Evolutionary conservation across 108 stramenopile species (phyloP).

Genomic region (Heterococcus sp.): DNA sequence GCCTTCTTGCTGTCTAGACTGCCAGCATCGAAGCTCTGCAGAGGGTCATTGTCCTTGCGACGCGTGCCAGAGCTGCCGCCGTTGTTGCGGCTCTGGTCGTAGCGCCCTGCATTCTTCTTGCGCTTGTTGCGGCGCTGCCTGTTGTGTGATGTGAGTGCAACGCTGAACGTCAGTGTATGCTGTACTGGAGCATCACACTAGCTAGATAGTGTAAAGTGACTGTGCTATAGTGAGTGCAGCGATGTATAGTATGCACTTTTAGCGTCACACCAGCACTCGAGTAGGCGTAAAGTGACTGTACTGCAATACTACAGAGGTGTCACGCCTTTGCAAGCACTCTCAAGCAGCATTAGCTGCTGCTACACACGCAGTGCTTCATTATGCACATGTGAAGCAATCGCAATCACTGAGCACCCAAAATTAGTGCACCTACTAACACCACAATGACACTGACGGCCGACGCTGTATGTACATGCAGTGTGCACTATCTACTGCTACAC

Average conservation of each 20-base stretch:
- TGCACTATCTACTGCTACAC: neutral
- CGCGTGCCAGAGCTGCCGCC: slow-evolving; percentile 47
- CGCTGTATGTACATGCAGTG: slow-evolving; percentile 28
- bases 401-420: neutral
- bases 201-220: neutral
- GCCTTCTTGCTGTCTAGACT: slow-evolving; percentile 61
- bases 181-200: neutral
- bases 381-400: neutral
- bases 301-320: too few relatives aligned
- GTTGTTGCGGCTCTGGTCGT: slow-evolving; percentile 55
- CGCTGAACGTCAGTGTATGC: neutral
- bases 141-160: neutral
- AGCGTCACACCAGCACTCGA: neutral
- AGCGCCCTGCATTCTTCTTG: slow-evolving; percentile 65
- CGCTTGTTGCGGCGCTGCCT: neutral
- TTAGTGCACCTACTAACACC: neutral
- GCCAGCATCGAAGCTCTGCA: slow-evolving; percentile 69
- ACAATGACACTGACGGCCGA: neutral
- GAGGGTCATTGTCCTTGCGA: slow-evolving; percentile 78
- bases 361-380: neutral
- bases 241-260: neutral
- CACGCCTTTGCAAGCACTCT: too few relatives aligned
- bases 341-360: too few relatives aligned
- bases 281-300: too few relatives aligned
- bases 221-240: neutral